Percentiles rank a stretch among this genome's conserved stretches.
Conservation (phyloP, 805 yeast genomes). For the Yarrowia sp. region DNA sequence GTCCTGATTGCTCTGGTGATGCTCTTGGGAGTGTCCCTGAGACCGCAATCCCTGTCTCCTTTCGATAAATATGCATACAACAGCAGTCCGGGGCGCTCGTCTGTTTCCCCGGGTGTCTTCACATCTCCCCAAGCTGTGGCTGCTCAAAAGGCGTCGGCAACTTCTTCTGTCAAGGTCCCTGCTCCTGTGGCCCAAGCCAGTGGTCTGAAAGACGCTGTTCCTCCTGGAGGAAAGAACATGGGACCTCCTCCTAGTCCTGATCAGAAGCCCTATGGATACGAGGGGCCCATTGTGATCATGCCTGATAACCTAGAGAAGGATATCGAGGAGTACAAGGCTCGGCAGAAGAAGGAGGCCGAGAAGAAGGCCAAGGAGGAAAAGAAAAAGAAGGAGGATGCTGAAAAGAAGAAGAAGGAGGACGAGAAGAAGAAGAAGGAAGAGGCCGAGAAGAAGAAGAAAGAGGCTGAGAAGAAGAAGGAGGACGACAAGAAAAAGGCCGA, state of each 20-base stretch:
- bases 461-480: conserved; percentile 23
- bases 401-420: conserved; percentile 11
- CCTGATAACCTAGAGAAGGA: conserved; percentile 16
- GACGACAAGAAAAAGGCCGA: conserved; percentile 14
- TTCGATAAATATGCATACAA: conserved; percentile 31
- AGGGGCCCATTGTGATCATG: conserved; percentile 20
- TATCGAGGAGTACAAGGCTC: background rate
- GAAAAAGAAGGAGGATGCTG: conserved; percentile 20
- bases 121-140: background rate
- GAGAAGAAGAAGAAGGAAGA: conserved; percentile 35
- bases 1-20: conserved; percentile 24
- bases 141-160: background rate
- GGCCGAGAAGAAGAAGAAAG: conserved; percentile 13
- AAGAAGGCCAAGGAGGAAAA: background rate
- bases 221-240: background rate
- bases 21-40: conserved; percentile 18
- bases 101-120: background rate
- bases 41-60: conserved; percentile 16
- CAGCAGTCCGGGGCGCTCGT: background rate
- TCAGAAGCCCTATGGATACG: conserved; percentile 25
- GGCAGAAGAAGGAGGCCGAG: conserved; percentile 6
- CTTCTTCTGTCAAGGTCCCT: background rate
- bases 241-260: conserved; percentile 13
- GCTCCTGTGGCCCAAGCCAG: conserved; percentile 8
- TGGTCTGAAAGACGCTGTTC: background rate